Conservation (phyloP, 306 rosid species). For the Trifolium dubium region DNA sequence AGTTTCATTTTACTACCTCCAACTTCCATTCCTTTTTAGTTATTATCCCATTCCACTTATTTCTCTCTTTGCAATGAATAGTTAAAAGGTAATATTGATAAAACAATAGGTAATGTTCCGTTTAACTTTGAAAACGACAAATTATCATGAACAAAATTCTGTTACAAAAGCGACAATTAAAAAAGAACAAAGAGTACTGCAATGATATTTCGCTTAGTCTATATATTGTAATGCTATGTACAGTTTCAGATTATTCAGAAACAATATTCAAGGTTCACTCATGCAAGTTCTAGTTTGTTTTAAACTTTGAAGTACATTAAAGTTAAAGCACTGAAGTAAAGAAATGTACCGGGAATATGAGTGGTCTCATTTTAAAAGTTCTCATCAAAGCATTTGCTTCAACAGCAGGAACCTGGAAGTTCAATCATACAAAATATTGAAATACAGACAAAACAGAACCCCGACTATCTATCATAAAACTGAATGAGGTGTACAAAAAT, state of each 20-base stretch:
- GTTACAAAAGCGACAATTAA: background rate
- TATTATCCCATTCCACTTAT: background rate
- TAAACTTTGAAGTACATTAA: constrained; percentile 12
- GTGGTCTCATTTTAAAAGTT: constrained; percentile 94
- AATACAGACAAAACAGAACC: constrained; percentile 32
- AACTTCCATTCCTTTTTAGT: background rate
- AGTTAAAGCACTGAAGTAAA: constrained; percentile 21
- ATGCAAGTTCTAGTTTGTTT: constrained; percentile 9
- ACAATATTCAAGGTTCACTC: constrained; percentile 12
- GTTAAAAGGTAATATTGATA: too few relatives aligned
- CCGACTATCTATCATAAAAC: constrained; percentile 28
- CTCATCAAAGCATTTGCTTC: constrained; percentile 94
- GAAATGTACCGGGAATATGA: constrained; percentile 81
- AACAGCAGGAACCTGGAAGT: constrained; percentile 80
- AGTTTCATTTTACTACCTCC: constrained; percentile 5
- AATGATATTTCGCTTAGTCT: constrained; percentile 6
- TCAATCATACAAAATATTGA: constrained; percentile 39
- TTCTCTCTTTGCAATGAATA: too few relatives aligned
- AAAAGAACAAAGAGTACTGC: background rate
- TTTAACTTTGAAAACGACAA: background rate
- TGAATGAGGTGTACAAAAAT: constrained; percentile 8
- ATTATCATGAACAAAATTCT: background rate
- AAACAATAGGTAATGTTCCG: background rate
- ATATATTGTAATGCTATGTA: constrained; percentile 9
- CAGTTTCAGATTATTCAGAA: constrained; percentile 8